Base-by-base conservation (phyloP, 2,329 filamentous ascomycete genomes). In the Tolypocladium inflatum region DNA sequence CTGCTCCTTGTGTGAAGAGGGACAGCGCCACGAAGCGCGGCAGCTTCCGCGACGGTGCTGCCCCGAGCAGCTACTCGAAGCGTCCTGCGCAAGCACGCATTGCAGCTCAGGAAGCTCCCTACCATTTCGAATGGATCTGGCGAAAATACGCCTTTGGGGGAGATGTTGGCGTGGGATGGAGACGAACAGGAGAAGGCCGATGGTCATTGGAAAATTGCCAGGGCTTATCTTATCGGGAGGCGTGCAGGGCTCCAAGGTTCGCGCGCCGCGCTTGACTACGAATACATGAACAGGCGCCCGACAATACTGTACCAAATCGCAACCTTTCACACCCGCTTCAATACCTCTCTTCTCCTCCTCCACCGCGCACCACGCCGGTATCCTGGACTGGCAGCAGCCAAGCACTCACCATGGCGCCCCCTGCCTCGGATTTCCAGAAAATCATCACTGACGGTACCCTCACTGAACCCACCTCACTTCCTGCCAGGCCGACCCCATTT, bases 391-490 rank as follows among this genome's bases (percentile, higher is more conserved):
- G 26, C 26, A 50, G 17, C 13, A 50, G 26, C 45, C 33, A 52
- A 52, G 30, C 48, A 41, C 7, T 50, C 62, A 70, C 45, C 60
- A 79, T 78, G 76, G 68, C 72, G 61, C 73, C 78, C 60, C 67
- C 72, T 53, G 78, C 78, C 43, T 69, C 71, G 35, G 78, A 82
- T 53, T 81, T 83, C 61, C 77, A 82, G 66, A 80, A 79, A 69
- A 79, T 83, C 62, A 82, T 83, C 66, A 69, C 80, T 51, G 75
- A 78, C 41, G 79, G 80, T 82, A 73, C 59, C 67, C 23, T 15
- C 19, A 48, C 48, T 43, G 26, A 50, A 33, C 62, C 57, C 5
- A 9, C 55, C 19, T 43, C 23, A 38, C 51, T 54, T 6, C 23
- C 38, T 6, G 15, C 41, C 33, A 51, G 48, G 21, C n/a, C 13